A percentile compares a stretch with the other conserved stretches of the same genome.
Evolutionary conservation across 192 early-diverging fungal species (phyloP).

Genomic region (Diversispora eburnea): DNA sequence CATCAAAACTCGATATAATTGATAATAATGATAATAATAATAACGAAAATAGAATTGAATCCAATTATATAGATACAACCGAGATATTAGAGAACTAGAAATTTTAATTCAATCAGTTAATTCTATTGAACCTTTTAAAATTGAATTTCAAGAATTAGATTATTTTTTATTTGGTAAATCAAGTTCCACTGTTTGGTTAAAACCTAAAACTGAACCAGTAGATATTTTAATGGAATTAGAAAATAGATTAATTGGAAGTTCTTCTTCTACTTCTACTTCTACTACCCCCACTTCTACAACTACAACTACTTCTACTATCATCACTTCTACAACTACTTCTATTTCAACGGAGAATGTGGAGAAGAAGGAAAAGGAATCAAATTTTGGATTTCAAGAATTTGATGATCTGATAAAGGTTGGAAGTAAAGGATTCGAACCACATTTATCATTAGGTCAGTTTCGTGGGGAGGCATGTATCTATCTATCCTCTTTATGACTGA

Average conservation of each 20-base stretch:
- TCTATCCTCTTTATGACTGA: no score
- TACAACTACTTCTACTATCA: no score
- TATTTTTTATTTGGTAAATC: background rate
- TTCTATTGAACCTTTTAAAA: background rate
- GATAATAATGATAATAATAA: background rate
- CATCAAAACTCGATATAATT: background rate
- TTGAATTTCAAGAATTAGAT: background rate
- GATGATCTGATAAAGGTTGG: slow-evolving; percentile 3
- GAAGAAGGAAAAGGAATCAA: background rate
- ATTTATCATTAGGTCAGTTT: slow-evolving; percentile 16
- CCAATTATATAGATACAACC: background rate
- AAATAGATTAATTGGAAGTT: background rate
- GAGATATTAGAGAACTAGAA: background rate
- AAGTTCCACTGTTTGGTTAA: slow-evolving; percentile 10
- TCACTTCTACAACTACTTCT: background rate
- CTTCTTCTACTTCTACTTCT: no score
- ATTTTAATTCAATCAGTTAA: background rate
- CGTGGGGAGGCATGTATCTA: background rate
- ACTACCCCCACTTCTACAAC: no score
- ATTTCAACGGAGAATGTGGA: background rate
- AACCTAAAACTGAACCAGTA: background rate
- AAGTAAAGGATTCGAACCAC: slow-evolving; percentile 3
- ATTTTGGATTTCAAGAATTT: slow-evolving; percentile 2
- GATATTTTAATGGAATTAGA: background rate
- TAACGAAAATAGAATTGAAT: background rate